These are phyloP conservation scores for Wickerhamiella australiensis DNA, from an alignment of 805 yeast species.

Conservation along the genomic window DNA sequence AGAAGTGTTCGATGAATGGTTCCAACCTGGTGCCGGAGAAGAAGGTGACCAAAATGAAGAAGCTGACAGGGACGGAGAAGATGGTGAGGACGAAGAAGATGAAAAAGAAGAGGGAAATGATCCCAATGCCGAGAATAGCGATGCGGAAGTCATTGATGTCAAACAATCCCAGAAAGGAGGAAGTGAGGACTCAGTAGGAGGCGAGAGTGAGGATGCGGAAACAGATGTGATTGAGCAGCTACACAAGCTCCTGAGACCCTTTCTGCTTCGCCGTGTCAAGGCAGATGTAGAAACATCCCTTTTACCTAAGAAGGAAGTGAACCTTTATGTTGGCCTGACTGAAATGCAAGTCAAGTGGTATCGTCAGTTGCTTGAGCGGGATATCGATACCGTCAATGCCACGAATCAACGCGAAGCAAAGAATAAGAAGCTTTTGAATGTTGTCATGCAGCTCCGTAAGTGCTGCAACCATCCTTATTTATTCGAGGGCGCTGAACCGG, in stretches of 20 bases:
- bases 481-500: slow-evolving; percentile 98
- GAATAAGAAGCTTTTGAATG: slow-evolving; percentile 77
- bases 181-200: slow-evolving; percentile 18
- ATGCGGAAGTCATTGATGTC: too few species aligned
- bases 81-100: neutral
- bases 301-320: slow-evolving; percentile 79
- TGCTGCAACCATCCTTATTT: slow-evolving; percentile 96
- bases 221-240: slow-evolving; percentile 79
- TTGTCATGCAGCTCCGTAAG: slow-evolving; percentile 92
- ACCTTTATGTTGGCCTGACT: slow-evolving; percentile 89
- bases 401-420: slow-evolving; percentile 66
- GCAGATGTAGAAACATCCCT: slow-evolving; percentile 87
- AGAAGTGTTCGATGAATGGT: slow-evolving; percentile 86
- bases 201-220: slow-evolving; percentile 31
- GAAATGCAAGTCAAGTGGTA: slow-evolving; percentile 94
- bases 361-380: slow-evolving; percentile 72
- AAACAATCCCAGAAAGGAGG: slow-evolving; percentile 21
- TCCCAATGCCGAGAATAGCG: slow-evolving; percentile 10
- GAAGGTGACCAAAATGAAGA: slow-evolving; percentile 29
- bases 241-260: slow-evolving; percentile 78
- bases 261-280: slow-evolving; percentile 76
- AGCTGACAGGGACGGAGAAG: neutral
- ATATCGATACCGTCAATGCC: slow-evolving; percentile 88
- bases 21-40: slow-evolving; percentile 24
- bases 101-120: slow-evolving; percentile 1